phyloP scores from a whole-genome alignment of 1,139 yeast genomes.

The Suhomyces coccinellae region DNA sequence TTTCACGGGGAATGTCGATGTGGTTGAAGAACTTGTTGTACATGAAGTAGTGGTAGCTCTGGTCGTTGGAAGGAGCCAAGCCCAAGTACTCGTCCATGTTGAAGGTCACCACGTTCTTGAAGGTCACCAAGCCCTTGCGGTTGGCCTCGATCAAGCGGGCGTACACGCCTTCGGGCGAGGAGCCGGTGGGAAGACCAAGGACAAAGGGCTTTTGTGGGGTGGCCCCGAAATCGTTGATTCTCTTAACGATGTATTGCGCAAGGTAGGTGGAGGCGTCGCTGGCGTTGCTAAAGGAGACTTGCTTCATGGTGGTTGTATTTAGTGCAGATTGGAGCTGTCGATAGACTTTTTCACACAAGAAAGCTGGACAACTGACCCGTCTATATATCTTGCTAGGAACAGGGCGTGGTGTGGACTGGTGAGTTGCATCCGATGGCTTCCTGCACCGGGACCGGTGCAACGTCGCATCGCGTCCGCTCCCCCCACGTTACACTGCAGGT shows the following conservation, averaged over 20 bases:
- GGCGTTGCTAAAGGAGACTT: conserved; percentile 39
- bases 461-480: not conserved
- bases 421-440: not conserved
- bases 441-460: conserved; percentile 4
- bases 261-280: conserved; percentile 52
- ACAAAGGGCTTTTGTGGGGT: conserved; percentile 53
- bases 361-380: not conserved
- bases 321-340: not conserved
- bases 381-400: not conserved
- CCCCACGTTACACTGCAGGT: conserved; percentile 1
- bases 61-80: conserved; percentile 47
- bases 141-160: conserved; percentile 48
- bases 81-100: conserved; percentile 66
- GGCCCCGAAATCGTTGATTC: conserved; percentile 50
- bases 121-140: conserved; percentile 45
- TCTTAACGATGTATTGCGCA: conserved; percentile 48
- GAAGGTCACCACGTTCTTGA: conserved; percentile 58
- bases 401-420: not conserved
- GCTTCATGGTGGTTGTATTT: conserved; percentile 28
- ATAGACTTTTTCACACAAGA: not conserved
- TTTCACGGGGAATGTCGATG: conserved; percentile 54
- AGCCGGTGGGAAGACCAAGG: conserved; percentile 65
- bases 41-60: conserved; percentile 65
- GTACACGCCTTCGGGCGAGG: conserved; percentile 63
- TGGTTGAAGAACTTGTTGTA: conserved; percentile 58